Percentiles rank a stretch among this genome's conserved stretches.
Evolutionary conservation across 2,329 filamentous ascomycete genomes (phyloP).

Genomic region (Penicillium psychrosexuale): DNA sequence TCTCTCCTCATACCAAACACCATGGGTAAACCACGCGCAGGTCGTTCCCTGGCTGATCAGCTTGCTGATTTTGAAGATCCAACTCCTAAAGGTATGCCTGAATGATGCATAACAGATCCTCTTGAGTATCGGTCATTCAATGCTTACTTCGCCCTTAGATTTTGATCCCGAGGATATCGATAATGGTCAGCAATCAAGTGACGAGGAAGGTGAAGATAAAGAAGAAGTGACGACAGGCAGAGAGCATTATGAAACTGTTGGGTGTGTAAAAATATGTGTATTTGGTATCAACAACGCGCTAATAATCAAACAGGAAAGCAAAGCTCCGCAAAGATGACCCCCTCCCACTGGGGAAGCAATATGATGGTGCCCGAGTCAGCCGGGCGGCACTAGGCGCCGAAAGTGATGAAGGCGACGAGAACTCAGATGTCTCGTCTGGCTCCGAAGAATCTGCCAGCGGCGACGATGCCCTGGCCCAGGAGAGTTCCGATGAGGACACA

Average conservation of each 20-base stretch:
- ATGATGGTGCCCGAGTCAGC: slow-evolving; percentile 72
- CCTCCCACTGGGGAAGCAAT: slow-evolving; percentile 70
- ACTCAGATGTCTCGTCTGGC: slow-evolving; percentile 24
- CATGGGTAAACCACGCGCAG: slow-evolving; percentile 49
- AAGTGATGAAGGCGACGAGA: slow-evolving; percentile 41
- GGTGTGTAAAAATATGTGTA: slow-evolving; percentile 44
- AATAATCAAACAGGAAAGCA: slow-evolving; percentile 60
- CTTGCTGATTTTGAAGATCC: slow-evolving; percentile 62
- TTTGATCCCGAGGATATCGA: slow-evolving; percentile 73
- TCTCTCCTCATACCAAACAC: slow-evolving; percentile 10
- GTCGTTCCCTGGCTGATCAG: slow-evolving; percentile 56
- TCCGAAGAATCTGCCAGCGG: slow-evolving; percentile 9
- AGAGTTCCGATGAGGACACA: slow-evolving; percentile 29
- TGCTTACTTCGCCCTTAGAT: slow-evolving; percentile 51
- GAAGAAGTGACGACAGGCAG: slow-evolving; percentile 58
- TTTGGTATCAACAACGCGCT: slow-evolving; percentile 5
- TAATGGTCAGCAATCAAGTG: slow-evolving; percentile 55
- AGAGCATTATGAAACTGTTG: slow-evolving; percentile 81
- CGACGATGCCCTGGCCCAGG: slow-evolving; percentile 21
- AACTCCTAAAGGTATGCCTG: slow-evolving; percentile 56
- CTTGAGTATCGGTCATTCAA: not conserved
- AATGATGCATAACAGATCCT: not conserved
- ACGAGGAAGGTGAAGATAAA: slow-evolving; percentile 51
- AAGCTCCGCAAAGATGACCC: slow-evolving; percentile 73
- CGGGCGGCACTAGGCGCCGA: slow-evolving; percentile 63